phyloP scores from a whole-genome alignment of 345 rosid species.

The Ceriops tagal region DNA sequence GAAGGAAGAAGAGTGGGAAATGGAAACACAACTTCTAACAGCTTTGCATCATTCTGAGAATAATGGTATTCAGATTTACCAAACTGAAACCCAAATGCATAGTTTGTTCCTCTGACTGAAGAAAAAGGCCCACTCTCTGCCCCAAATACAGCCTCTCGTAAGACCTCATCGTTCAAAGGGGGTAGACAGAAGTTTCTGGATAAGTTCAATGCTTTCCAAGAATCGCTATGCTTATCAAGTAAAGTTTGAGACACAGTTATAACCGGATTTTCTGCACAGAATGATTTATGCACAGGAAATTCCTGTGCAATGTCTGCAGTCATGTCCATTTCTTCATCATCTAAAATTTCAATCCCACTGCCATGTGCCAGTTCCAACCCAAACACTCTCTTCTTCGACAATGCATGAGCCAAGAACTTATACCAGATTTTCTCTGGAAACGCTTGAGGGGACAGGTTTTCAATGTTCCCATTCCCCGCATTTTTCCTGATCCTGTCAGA shows the following conservation, averaged over 20 bases:
- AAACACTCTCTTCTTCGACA: slow-evolving; percentile 39
- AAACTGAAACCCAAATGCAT: slow-evolving; percentile 70
- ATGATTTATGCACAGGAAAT: slow-evolving; percentile 32
- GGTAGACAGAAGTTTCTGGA: slow-evolving; percentile 60
- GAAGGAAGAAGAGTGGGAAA: slow-evolving; percentile 93
- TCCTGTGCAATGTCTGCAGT: slow-evolving; percentile 25
- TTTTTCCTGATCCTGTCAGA: slow-evolving; percentile 24
- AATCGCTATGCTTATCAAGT: slow-evolving; percentile 47
- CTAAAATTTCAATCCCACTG: slow-evolving; percentile 22
- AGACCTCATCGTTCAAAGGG: slow-evolving; percentile 66
- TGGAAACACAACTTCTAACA: slow-evolving; percentile 77
- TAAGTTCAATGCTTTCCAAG: slow-evolving; percentile 55
- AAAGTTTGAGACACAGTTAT: slow-evolving; percentile 51
- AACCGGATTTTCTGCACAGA: slow-evolving; percentile 80
- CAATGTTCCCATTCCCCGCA: slow-evolving; percentile 27
- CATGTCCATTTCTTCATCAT: slow-evolving; percentile 20
- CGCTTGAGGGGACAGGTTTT: slow-evolving; percentile 30
- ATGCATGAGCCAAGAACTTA: slow-evolving; percentile 47
- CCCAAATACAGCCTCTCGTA: slow-evolving; percentile 62
- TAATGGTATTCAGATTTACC: slow-evolving; percentile 53
- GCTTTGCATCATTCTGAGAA: slow-evolving; percentile 49
- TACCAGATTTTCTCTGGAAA: slow-evolving; percentile 56
- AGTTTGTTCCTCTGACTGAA: slow-evolving; percentile 57
- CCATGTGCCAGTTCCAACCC: slow-evolving; percentile 31
- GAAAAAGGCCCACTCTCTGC: slow-evolving; percentile 28